Evolutionary conservation across 1,139 yeast species (phyloP).

Genomic region (Yamadazyma atmosphaerica): DNA sequence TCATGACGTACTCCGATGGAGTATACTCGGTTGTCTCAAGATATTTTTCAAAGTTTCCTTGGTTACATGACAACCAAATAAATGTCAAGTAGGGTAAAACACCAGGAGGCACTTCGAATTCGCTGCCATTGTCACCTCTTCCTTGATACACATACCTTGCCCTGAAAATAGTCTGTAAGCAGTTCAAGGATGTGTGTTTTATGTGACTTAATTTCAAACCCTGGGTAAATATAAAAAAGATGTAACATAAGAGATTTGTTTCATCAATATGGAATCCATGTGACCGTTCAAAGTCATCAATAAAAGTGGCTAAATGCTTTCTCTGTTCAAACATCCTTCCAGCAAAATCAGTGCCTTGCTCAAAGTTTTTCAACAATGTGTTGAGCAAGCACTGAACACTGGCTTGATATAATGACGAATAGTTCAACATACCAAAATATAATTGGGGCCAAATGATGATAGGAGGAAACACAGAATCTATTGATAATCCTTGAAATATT

Average conservation of each 20-base stretch:
- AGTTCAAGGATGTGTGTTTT: slow-evolving; percentile 53
- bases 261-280: slow-evolving; percentile 42
- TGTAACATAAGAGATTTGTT: slow-evolving; percentile 55
- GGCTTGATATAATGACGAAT: slow-evolving; percentile 51
- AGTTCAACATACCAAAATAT: slow-evolving; percentile 36
- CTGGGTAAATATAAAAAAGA: slow-evolving; percentile 53
- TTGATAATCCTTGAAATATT: slow-evolving; percentile 62
- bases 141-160: slow-evolving; percentile 32
- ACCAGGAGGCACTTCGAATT: slow-evolving; percentile 13
- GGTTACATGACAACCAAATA: slow-evolving; percentile 52
- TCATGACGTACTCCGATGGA: slow-evolving; percentile 19
- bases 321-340: slow-evolving; percentile 41
- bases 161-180: slow-evolving; percentile 51
- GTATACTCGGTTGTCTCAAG: slow-evolving; percentile 48
- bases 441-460: slow-evolving; percentile 66
- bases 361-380: slow-evolving; percentile 27
- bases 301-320: slow-evolving; percentile 37
- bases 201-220: slow-evolving; percentile 68
- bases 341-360: slow-evolving; percentile 23
- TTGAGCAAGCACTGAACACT: slow-evolving; percentile 45
- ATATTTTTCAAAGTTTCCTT: slow-evolving; percentile 45
- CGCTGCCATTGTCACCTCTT: not conserved
- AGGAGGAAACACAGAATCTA: slow-evolving; percentile 53
- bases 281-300: slow-evolving; percentile 47
- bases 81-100: slow-evolving; percentile 51